These are phyloP conservation scores for Acanthamoeba sp. DNA, from an alignment of 208 protist genomes.

Conservation along the genomic window DNA sequence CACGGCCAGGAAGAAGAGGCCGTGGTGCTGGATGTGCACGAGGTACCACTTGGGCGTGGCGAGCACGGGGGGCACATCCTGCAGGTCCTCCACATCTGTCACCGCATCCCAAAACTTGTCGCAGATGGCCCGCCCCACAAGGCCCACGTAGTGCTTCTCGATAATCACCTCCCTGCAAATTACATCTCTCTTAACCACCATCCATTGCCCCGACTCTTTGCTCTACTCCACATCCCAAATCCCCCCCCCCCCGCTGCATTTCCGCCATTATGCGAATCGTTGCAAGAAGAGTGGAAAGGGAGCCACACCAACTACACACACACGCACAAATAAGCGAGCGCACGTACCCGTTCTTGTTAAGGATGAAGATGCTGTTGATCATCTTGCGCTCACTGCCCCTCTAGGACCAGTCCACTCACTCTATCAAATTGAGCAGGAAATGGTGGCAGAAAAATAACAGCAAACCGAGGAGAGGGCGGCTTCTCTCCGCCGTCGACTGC, in stretches of 20 bases:
- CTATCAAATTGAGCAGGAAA: not conserved
- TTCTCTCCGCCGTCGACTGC: no score
- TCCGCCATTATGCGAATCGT: not conserved
- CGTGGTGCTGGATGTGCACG: conserved; percentile 76
- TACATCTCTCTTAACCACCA: not conserved
- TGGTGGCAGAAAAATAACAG: not conserved
- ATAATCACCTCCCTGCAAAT: conserved; percentile 81
- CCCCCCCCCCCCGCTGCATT: no score
- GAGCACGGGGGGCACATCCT: conserved; percentile 75
- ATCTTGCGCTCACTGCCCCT: not conserved
- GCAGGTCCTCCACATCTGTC: conserved; percentile 49
- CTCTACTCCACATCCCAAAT: no score
- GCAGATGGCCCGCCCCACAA: conserved; percentile 81
- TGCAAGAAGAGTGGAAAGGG: not conserved
- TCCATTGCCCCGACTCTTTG: no score
- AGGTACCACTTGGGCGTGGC: conserved; percentile 80
- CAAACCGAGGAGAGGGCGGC: no score
- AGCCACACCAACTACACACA: not conserved
- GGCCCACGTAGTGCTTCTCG: conserved; percentile 85
- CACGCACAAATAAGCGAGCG: not conserved
- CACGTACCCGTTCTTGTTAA: conserved; percentile 11
- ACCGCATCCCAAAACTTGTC: conserved; percentile 85
- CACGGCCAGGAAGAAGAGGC: conserved; percentile 80
- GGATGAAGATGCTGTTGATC: conserved; percentile 49
- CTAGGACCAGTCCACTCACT: no score